Evolutionary conservation across 75 land plant genomes (phyloP).

Genomic region (Selaginella moellendorffii): DNA sequence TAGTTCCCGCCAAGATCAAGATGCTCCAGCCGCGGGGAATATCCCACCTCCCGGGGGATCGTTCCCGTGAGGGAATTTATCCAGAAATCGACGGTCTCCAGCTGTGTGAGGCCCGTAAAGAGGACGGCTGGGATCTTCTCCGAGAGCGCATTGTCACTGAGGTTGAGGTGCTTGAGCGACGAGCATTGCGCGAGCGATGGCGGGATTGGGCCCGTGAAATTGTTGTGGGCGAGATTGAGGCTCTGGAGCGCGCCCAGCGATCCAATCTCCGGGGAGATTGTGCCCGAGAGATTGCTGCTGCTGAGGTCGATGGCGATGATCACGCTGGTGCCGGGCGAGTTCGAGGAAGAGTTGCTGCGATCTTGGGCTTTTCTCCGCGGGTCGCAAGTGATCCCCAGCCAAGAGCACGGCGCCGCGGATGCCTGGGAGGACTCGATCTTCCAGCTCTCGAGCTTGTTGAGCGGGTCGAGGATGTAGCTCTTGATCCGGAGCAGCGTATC

Average conservation of each 20-base stretch:
- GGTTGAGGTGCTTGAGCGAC: background rate
- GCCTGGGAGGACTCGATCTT: background rate
- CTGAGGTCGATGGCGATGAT: background rate
- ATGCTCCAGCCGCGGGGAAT: background rate
- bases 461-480: constrained; percentile 2
- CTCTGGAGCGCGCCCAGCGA: background rate
- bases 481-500: background rate
- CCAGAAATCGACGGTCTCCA: constrained; percentile 3
- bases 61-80: background rate
- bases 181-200: background rate
- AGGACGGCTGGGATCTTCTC: background rate
- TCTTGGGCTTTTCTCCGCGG: too few species aligned
- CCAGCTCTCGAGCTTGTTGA: background rate
- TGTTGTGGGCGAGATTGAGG: constrained; percentile 9
- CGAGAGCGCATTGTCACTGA: background rate
- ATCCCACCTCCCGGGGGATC: background rate
- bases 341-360: too few species aligned
- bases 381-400: background rate
- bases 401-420: background rate
- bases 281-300: background rate
- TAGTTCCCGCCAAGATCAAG: background rate
- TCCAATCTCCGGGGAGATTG: background rate
- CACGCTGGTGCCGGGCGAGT: background rate
- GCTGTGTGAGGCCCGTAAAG: background rate
- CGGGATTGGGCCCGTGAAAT: constrained; percentile 5